Base-by-base conservation (phyloP, 768 basidiomycete species). In the Hypholoma sublateritium region DNA sequence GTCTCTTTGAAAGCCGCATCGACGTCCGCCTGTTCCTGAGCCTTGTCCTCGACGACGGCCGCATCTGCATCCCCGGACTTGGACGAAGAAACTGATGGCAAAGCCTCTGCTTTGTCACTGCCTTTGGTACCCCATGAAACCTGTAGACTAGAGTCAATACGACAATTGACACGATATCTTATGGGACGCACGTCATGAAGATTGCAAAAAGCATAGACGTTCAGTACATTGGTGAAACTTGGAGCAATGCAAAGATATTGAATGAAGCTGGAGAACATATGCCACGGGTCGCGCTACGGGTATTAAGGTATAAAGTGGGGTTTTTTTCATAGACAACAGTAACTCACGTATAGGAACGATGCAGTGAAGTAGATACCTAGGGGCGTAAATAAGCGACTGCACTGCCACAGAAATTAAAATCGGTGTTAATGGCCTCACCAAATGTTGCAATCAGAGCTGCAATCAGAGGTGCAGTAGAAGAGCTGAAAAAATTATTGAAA, bases 121-220 rank as follows among this genome's bases (percentile, higher is more conserved):
- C 93, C 94, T 74, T 95, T 95, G 9, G 94, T 96, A 73, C 94
- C 94, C 94, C 95, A 95, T 13, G 89, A 91, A 17, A 93, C 89
- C 84, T 89, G 58, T 19, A 37, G 59, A 52, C 44, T 16, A 25
- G 32, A 19, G 54, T 35, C 25, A 45, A 34, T 32, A 32, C 9
- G 5, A 32, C 1, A 32, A 32, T 32, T 5, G 2, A 9, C 28
- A 9, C 28, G 25, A 3, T 28, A 28, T 28, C 8, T 8, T 8
- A 32, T 34, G 28, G 48, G 2, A 70, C 80, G 45, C 59, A 91
- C 91, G 71, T 95, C 94, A 69, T 93, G 93, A 72, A 97, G 76
- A 74, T 97, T 97, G 74, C 94, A 97, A 80, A 98, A 98, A 0
- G 95, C 95, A 69, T 98, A 98, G 36, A 95, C 91, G 72, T 96